Evolutionary conservation across 164 flowering plant species (phyloP).

Genomic region (Berberis thunbergii): DNA sequence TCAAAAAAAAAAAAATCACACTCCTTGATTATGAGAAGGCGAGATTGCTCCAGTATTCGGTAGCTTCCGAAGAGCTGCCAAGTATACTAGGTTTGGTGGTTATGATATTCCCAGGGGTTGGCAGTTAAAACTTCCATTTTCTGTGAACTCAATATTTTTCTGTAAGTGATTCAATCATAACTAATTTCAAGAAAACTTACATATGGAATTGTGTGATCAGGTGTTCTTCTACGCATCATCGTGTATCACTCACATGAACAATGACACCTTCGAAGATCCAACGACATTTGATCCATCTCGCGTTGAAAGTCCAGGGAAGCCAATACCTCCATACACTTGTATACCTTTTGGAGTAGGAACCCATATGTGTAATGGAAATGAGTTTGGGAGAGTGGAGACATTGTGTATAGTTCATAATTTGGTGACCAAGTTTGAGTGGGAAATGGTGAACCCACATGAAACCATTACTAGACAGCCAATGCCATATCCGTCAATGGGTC

Average conservation of each 20-base stretch:
- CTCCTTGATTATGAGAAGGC: no score
- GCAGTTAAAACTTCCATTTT: background rate
- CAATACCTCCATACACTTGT: background rate
- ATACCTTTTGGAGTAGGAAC: conserved; percentile 4
- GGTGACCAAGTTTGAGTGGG: conserved; percentile 3
- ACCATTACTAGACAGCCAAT: background rate
- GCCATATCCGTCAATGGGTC: conserved; percentile 7
- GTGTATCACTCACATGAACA: background rate
- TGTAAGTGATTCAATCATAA: no score
- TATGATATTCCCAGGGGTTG: background rate
- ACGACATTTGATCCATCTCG: conserved; percentile 1
- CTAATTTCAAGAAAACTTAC: no score
- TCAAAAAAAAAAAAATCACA: no score
- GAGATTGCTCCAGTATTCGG: background rate
- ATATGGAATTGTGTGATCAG: background rate
- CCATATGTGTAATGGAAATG: conserved; percentile 3
- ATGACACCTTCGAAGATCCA: background rate
- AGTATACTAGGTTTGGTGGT: background rate
- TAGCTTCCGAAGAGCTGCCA: background rate
- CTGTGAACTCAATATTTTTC: no score
- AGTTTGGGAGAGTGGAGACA: conserved; percentile 1
- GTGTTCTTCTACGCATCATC: background rate
- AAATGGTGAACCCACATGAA: background rate
- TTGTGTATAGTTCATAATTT: background rate
- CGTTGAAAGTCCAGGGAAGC: background rate